Evolutionary conservation across 768 basidiomycete genomes (phyloP).

Genomic region (Calocybe indica): DNA sequence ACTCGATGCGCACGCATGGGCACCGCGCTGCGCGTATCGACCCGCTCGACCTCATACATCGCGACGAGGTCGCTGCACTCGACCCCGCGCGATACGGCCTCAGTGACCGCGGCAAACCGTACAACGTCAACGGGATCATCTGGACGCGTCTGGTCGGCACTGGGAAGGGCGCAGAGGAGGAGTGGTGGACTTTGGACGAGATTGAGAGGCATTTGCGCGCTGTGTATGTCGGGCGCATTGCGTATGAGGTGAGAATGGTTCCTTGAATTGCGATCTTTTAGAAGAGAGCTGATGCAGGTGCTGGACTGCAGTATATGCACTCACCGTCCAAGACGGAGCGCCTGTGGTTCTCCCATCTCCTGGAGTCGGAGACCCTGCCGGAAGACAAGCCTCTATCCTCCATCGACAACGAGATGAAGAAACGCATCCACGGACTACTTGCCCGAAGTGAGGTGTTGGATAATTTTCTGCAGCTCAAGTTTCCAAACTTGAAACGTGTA

Average conservation of each 20-base stretch:
- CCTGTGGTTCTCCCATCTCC: slow-evolving; percentile 81
- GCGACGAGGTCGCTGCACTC: slow-evolving; percentile 75
- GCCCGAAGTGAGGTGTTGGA: slow-evolving; percentile 79
- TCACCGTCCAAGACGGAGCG: slow-evolving; percentile 81
- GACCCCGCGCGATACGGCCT: slow-evolving; percentile 76
- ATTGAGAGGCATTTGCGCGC: slow-evolving; percentile 65
- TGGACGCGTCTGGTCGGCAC: slow-evolving; percentile 55
- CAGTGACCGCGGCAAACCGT: slow-evolving; percentile 40
- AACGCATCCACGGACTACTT: slow-evolving; percentile 62
- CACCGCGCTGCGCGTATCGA: slow-evolving; percentile 85
- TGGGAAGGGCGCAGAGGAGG: slow-evolving; percentile 18
- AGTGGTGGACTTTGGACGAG: slow-evolving; percentile 64
- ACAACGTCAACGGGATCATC: slow-evolving; percentile 76
- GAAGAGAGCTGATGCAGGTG: background rate
- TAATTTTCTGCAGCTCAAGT: slow-evolving; percentile 80
- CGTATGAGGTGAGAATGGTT: slow-evolving; percentile 56
- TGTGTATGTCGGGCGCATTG: slow-evolving; percentile 81
- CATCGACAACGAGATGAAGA: slow-evolving; percentile 32
- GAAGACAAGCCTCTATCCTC: slow-evolving; percentile 24
- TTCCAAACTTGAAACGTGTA: slow-evolving; percentile 78
- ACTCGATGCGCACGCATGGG: slow-evolving; percentile 79
- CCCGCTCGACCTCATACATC: slow-evolving; percentile 80
- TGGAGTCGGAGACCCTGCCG: slow-evolving; percentile 57
- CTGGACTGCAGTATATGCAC: slow-evolving; percentile 61
- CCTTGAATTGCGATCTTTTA: background rate